Conservation (phyloP, 1,284 basidiomycete species). For the Psilocybe mexicana region DNA sequence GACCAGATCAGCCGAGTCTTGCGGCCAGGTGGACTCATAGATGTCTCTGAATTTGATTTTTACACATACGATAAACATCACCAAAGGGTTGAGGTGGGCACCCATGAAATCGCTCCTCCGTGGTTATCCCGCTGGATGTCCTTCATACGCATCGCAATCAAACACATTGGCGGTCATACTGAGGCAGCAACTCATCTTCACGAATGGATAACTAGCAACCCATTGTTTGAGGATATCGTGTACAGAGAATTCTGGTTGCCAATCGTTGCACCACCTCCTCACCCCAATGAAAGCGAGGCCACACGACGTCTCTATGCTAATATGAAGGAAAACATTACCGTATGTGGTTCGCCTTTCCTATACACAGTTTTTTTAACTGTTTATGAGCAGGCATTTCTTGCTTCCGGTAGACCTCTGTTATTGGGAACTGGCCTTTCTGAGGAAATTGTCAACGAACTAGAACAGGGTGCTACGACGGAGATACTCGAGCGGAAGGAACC, state of each 20-base stretch:
- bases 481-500: conserved; percentile 47
- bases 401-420: conserved; percentile 64
- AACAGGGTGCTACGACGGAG: conserved; percentile 51
- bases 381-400: conserved; percentile 55
- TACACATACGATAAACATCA: conserved; percentile 53
- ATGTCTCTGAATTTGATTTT: conserved; percentile 71
- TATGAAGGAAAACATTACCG: conserved; percentile 39
- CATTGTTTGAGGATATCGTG: conserved; percentile 55
- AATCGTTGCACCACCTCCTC: conserved; percentile 44
- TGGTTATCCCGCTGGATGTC: conserved; percentile 66
- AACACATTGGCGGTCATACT: conserved; percentile 56
- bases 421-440: conserved; percentile 60
- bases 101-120: conserved; percentile 43
- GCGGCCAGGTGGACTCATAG: conserved; percentile 67
- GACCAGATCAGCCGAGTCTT: conserved; percentile 68
- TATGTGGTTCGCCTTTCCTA: conserved; percentile 3
- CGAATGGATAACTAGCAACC: conserved; percentile 53
- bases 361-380: neutral
- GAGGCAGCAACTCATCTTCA: conserved; percentile 59
- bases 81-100: conserved; percentile 37
- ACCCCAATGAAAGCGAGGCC: conserved; percentile 27
- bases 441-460: conserved; percentile 51
- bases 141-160: conserved; percentile 49
- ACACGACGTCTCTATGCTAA: conserved; percentile 28
- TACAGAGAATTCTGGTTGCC: conserved; percentile 62